These are phyloP conservation scores for Glycine latifolia DNA, from an alignment of 306 rosid species.

Conservation along the genomic window DNA sequence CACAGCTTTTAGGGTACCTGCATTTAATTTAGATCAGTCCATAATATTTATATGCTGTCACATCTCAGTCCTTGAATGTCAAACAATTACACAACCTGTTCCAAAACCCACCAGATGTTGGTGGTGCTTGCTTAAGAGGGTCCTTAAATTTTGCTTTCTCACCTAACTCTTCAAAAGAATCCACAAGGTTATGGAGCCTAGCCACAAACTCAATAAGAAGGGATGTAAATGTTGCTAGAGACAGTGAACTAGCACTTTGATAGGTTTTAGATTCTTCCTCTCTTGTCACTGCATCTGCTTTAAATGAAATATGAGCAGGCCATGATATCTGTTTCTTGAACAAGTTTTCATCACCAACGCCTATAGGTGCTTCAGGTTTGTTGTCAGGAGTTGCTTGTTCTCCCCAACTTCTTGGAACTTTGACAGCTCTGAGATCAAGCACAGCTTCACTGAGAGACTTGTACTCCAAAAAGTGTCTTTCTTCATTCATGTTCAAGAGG, in stretches of 20 bases:
- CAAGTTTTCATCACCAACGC: constrained; percentile 50
- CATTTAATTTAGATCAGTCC: not conserved
- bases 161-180: constrained; percentile 74
- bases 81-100: constrained; percentile 53
- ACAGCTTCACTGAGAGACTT: constrained; percentile 89
- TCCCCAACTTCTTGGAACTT: constrained; percentile 59
- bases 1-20: not conserved
- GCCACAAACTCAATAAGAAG: constrained; percentile 95
- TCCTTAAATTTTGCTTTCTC: constrained; percentile 81
- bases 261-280: constrained; percentile 77
- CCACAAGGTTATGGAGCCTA: constrained; percentile 90
- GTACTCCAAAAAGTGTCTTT: constrained; percentile 63
- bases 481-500: constrained; percentile 61
- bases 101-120: constrained; percentile 58
- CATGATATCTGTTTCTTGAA: constrained; percentile 70
- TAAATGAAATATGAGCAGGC: constrained; percentile 65
- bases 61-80: constrained; percentile 45
- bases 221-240: constrained; percentile 90
- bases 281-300: constrained; percentile 44
- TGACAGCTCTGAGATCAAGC: constrained; percentile 74
- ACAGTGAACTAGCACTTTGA: constrained; percentile 82
- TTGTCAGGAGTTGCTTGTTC: constrained; percentile 30
- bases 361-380: constrained; percentile 43
- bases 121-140: constrained; percentile 53
- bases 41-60: not conserved